Base-by-base conservation (phyloP, 192 early-diverging fungal genomes). In the Jimgerdemannia flammicorona region DNA sequence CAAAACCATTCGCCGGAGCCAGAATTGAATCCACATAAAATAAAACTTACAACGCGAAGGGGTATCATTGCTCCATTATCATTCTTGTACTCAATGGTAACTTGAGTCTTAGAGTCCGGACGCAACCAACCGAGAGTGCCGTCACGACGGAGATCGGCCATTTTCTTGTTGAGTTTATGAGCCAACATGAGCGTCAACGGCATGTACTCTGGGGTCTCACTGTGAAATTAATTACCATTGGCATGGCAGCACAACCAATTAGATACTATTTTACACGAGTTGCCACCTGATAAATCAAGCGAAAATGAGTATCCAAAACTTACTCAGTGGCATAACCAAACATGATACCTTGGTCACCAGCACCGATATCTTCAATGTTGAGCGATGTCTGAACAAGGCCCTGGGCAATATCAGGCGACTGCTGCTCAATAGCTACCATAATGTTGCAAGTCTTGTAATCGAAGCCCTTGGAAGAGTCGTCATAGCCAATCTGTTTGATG, bases 381-480 rank as follows among this genome's bases (percentile, higher is more conserved):
- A 92, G 87, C 76, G 92, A 90, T 85, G 94, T 90, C 90, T 97
- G 96, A 73, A 95, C 94, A 72, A 99, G 91, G 85, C 97, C 97
- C 86, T 96, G 95, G 85, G 95, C 94, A 81, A 99, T 98, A 84
- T 99, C 97, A 77, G 98, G 98, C 73, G 98, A 99, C 88, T 99
- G 98, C 89, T 98, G 96, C 88, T 99, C 98, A 80, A 99, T 98
- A 84, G 97, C 98, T 75, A 99, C 97, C 72, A 99, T 89, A 68
- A 99, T 95, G 86, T 99, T 99, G 90, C 98, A 99, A 81, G 98
- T 99, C 93, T 99, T 98, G 94, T 98, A 98, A 87, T 99, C 98
- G 86, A 99, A 99, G 78, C 98, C 97, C 91, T 99, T 99, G 82
- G 87, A 84, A 42, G 98, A 99, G 87, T 96, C 94, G 87, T 99